A percentile compares a stretch with the other conserved stretches of the same genome.
phyloP scores from a whole-genome alignment of 768 basidiomycete species.

The Tricholoma saponaceum region DNA sequence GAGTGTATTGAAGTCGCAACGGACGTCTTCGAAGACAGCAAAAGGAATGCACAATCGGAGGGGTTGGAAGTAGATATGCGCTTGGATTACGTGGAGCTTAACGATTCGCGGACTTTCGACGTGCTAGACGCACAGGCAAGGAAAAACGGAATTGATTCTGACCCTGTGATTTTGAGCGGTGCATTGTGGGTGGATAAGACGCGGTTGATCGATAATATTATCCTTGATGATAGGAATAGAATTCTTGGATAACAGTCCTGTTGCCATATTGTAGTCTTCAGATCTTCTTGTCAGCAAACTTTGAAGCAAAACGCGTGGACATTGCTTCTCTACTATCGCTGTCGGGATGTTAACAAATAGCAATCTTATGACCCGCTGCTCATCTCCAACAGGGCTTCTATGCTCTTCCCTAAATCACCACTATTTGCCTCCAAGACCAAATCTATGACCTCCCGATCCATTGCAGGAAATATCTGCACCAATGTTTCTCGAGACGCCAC shows the following conservation, averaged over 20 bases:
- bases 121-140: slow-evolving; percentile 36
- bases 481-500: slow-evolving; percentile 73
- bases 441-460: slow-evolving; percentile 82
- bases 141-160: slow-evolving; percentile 22
- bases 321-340: background rate
- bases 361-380: slow-evolving; percentile 33
- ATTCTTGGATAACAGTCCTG: slow-evolving; percentile 26
- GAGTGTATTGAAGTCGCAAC: slow-evolving; percentile 44
- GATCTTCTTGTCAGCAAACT: background rate
- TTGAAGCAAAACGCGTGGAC: background rate
- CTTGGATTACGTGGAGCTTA: slow-evolving; percentile 88
- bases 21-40: slow-evolving; percentile 32
- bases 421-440: slow-evolving; percentile 88
- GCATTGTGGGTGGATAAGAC: slow-evolving; percentile 85
- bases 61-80: slow-evolving; percentile 47
- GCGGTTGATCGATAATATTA: slow-evolving; percentile 88
- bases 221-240: slow-evolving; percentile 52
- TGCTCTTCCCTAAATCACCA: slow-evolving; percentile 86
- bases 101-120: slow-evolving; percentile 74
- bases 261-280: background rate
- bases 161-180: slow-evolving; percentile 72
- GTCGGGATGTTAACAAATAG: background rate
- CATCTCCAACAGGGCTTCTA: slow-evolving; percentile 83
- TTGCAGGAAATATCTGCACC: slow-evolving; percentile 81
- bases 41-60: slow-evolving; percentile 24